Conservation (phyloP, 31 red algal species). For the Porphyra umbilicalis region DNA sequence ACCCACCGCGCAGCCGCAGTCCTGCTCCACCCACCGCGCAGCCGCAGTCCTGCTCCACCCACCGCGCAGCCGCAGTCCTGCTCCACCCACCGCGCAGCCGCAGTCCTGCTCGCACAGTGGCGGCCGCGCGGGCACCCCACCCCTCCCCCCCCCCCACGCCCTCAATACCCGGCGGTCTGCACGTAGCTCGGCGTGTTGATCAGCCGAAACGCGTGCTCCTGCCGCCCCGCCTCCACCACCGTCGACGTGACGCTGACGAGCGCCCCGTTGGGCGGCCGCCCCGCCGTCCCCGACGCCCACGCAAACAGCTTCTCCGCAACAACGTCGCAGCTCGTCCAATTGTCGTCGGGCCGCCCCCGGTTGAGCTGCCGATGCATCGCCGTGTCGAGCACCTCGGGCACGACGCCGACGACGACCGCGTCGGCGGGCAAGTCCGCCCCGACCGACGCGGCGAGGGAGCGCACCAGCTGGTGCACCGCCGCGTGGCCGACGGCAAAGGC, state of each 20-base stretch:
- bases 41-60: too few species aligned
- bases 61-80: too few species aligned
- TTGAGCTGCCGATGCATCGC: constrained; percentile 70
- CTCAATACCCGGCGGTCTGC: constrained; percentile 36
- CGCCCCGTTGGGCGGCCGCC: constrained; percentile 42
- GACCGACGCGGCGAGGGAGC: constrained; percentile 38
- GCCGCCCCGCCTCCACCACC: neutral
- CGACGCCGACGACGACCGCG: constrained; percentile 51
- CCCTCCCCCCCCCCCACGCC: neutral
- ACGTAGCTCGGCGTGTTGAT: constrained; percentile 53
- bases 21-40: too few species aligned
- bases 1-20: too few species aligned
- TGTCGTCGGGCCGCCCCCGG: constrained; percentile 30
- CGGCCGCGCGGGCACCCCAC: too few species aligned
- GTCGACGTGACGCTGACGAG: constrained; percentile 45
- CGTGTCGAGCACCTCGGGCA: constrained; percentile 77
- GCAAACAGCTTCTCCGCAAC: constrained; percentile 57
- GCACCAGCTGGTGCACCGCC: constrained; percentile 68
- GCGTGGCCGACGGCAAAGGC: constrained; percentile 57
- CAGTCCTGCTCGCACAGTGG: too few species aligned
- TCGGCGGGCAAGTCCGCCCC: constrained; percentile 43
- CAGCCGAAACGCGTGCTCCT: constrained; percentile 35
- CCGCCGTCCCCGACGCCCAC: constrained; percentile 35
- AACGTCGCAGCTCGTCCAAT: constrained; percentile 72
- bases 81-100: too few species aligned